These are phyloP conservation scores for Candida nemodendra DNA, from an alignment of 805 yeast genomes.

Conservation along the genomic window DNA sequence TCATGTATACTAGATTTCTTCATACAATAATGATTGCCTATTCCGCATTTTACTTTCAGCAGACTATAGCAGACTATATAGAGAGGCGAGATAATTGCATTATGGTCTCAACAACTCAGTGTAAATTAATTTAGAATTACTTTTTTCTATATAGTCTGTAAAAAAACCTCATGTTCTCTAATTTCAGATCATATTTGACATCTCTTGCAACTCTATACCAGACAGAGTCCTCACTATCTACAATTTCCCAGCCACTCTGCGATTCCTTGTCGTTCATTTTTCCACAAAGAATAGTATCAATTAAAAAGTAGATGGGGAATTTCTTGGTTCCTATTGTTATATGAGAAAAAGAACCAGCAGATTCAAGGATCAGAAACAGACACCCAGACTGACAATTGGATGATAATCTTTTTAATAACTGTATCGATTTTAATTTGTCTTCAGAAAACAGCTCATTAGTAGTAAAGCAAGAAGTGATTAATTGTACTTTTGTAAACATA, in stretches of 20 bases:
- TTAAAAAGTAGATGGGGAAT: conserved; percentile 79
- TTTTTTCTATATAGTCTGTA: conserved; percentile 64
- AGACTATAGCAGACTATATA: no score
- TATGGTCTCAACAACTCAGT: no score
- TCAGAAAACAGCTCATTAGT: conserved; percentile 83
- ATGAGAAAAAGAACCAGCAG: conserved; percentile 88
- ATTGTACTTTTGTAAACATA: conserved; percentile 34
- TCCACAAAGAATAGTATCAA: conserved; percentile 70
- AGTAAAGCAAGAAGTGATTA: conserved; percentile 77
- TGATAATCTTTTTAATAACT: conserved; percentile 54
- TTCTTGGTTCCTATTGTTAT: conserved; percentile 70
- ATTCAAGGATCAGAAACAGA: conserved; percentile 67
- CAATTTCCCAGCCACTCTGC: conserved; percentile 63
- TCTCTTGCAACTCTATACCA: conserved; percentile 67
- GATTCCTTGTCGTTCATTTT: conserved; percentile 34
- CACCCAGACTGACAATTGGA: conserved; percentile 54
- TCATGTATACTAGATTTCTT: conserved; percentile 1
- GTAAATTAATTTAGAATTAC: no score
- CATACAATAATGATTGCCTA: no score
- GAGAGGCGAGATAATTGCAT: no score
- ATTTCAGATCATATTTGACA: conserved; percentile 59
- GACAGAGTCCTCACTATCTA: conserved; percentile 66
- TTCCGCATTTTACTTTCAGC: neutral
- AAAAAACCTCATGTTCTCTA: conserved; percentile 88
- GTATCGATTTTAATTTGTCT: conserved; percentile 58